phyloP scores from a whole-genome alignment of 768 basidiomycete genomes.

The Tulasnella sp. region DNA sequence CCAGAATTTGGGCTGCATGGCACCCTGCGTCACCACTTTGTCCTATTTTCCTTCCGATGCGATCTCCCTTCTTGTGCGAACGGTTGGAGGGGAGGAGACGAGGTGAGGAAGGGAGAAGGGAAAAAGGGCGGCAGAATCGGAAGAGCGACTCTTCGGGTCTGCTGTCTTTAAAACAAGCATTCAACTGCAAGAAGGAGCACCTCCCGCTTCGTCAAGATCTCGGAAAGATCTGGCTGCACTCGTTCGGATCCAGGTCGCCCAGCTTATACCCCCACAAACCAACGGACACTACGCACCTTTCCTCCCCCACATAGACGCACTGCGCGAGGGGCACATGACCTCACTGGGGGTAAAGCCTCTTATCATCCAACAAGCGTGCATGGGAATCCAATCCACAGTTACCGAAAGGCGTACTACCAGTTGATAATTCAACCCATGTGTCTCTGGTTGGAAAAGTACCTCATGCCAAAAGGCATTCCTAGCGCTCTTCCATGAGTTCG shows the following conservation, averaged over 20 bases:
- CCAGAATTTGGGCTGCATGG: constrained; percentile 1
- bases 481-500: neutral
- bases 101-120: constrained; percentile 6
- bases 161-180: constrained; percentile 9
- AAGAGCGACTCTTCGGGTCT: neutral
- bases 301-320: neutral
- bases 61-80: constrained; percentile 11
- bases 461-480: neutral
- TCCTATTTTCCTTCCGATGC: neutral
- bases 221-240: constrained; percentile 4
- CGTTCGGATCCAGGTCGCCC: constrained; percentile 2
- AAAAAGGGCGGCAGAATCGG: constrained; percentile 7
- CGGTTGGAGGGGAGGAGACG: constrained; percentile 3
- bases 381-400: neutral
- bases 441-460: neutral
- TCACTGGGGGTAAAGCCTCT: constrained; percentile 2
- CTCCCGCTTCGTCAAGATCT: neutral
- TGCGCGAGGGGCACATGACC: neutral
- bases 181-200: constrained; percentile 4
- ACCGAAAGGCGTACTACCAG: neutral
- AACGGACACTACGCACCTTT: neutral
- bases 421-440: neutral
- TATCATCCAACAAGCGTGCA: neutral
- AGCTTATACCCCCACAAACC: constrained; percentile 7
- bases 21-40: neutral